Base-by-base conservation (phyloP, 306 rosid species). In the Prosopis cineraria region DNA sequence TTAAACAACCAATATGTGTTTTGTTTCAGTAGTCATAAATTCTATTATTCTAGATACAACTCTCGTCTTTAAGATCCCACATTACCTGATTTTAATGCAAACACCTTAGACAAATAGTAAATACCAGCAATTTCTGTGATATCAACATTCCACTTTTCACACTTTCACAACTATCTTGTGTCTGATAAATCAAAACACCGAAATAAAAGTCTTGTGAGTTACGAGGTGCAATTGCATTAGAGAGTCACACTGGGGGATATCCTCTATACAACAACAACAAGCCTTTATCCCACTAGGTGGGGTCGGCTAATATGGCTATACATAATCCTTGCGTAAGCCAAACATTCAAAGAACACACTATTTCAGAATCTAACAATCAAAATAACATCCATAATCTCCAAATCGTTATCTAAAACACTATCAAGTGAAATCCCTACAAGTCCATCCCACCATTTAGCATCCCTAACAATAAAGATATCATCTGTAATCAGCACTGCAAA, bases 41-140 rank as follows among this genome's bases (percentile, higher is more conserved):
- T 56, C 45, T 16, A 44, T 39, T 67, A 47, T 58, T 73, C 50
- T 39, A 77, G 17, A 31, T 41, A 40, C 13, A 1, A 25, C 36
- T 68, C 70, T 17, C 64, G 67, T 12, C 24, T 27, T 22, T 13
- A 56, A 34, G 31, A 78, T 60, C 63, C 22, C 27, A 33, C 6
- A 64, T 33, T 36, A 31, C 73, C 68, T 52, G 36, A 63, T 25
- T 72, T 66, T 73, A 36, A 59, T 16, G 62, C 71, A 63, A 72
- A 73, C 44, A 58, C 77, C n/a, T 65, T 73, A 43, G 36, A 34
- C 36, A 58, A 7, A 58, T 55, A 56, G 52, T 19, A 45, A 4
- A 64, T 55, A 56, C 29, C 27, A 65, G 30, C 30, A 25, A 48
- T 59, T 50, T 37, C 37, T 7, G 25, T 56, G 44, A 80, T 62